phyloP scores from a whole-genome alignment of 1,284 basidiomycete species.

The Testicularia cyperi region DNA sequence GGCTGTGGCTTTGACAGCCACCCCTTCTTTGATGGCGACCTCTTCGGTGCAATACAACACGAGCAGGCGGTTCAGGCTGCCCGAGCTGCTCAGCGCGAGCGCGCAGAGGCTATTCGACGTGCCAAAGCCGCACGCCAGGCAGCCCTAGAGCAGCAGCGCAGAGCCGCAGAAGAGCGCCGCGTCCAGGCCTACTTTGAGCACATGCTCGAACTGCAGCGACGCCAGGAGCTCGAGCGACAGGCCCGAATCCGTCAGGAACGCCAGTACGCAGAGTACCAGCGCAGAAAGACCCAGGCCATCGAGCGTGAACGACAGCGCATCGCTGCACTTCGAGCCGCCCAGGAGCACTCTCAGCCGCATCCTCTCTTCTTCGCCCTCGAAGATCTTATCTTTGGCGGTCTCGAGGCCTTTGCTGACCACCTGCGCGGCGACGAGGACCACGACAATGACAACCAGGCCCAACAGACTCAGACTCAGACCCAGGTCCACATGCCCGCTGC shows the following conservation, averaged over 20 bases:
- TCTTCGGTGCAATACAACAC: constrained; percentile 32
- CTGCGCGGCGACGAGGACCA: constrained; percentile 11
- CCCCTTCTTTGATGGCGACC: constrained; percentile 16
- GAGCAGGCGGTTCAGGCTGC: constrained; percentile 22
- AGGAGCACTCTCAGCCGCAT: constrained; percentile 25
- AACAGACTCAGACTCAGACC: not conserved
- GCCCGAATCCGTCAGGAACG: constrained; percentile 29
- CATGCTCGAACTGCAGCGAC: constrained; percentile 20
- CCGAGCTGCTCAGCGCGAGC: constrained; percentile 1
- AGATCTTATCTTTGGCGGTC: constrained; percentile 31
- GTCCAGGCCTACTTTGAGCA: constrained; percentile 33
- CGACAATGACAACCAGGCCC: constrained; percentile 6
- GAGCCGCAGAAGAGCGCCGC: constrained; percentile 28
- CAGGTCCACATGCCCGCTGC: not conserved
- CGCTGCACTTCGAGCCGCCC: constrained; percentile 9
- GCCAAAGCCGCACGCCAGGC: constrained; percentile 7
- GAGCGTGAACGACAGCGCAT: constrained; percentile 34
- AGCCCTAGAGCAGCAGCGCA: constrained; percentile 9
- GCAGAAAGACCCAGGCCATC: constrained; percentile 29
- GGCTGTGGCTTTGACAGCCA: constrained; percentile 34
- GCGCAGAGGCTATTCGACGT: constrained; percentile 1
- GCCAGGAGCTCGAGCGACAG: constrained; percentile 12
- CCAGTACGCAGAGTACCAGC: constrained; percentile 38
- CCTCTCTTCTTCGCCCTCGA: constrained; percentile 37
- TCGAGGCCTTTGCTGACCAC: constrained; percentile 10